A percentile compares a stretch with the other conserved stretches of the same genome.
phyloP scores from a whole-genome alignment of 768 basidiomycete genomes.

The Tricholomella constricta region DNA sequence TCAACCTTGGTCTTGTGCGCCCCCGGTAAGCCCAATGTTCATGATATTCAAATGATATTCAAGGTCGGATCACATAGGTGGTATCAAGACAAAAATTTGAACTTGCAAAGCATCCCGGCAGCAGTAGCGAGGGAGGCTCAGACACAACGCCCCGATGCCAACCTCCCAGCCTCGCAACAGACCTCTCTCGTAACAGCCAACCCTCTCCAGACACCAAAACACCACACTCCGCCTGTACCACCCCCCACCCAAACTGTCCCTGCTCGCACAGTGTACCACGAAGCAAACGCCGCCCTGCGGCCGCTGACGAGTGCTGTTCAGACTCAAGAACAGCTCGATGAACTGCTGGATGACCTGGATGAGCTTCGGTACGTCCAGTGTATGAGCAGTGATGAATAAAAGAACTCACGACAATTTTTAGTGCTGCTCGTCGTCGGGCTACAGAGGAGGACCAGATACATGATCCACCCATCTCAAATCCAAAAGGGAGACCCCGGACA shows the following conservation, averaged over 20 bases:
- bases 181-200: neutral
- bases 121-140: conserved; percentile 1
- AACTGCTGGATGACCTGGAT: conserved; percentile 17
- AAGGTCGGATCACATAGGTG: conserved; percentile 16
- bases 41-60: neutral
- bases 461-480: conserved; percentile 21
- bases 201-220: conserved; percentile 2
- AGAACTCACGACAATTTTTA: neutral
- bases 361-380: conserved; percentile 17
- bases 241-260: conserved; percentile 24
- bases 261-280: conserved; percentile 23
- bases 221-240: conserved; percentile 1
- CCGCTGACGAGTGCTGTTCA: conserved; percentile 22
- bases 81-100: conserved; percentile 18
- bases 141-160: conserved; percentile 1
- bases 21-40: conserved; percentile 19
- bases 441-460: conserved; percentile 14
- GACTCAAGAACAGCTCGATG: conserved; percentile 29
- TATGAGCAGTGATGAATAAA: neutral
- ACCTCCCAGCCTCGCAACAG: neutral
- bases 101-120: conserved; percentile 1
- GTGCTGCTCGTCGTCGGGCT: neutral
- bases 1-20: conserved; percentile 28
- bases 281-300: conserved; percentile 24
- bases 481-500: conserved; percentile 25